These are phyloP conservation scores for Sporothrix inflata DNA, from an alignment of 2,329 filamentous ascomycete species.

Conservation along the genomic window DNA sequence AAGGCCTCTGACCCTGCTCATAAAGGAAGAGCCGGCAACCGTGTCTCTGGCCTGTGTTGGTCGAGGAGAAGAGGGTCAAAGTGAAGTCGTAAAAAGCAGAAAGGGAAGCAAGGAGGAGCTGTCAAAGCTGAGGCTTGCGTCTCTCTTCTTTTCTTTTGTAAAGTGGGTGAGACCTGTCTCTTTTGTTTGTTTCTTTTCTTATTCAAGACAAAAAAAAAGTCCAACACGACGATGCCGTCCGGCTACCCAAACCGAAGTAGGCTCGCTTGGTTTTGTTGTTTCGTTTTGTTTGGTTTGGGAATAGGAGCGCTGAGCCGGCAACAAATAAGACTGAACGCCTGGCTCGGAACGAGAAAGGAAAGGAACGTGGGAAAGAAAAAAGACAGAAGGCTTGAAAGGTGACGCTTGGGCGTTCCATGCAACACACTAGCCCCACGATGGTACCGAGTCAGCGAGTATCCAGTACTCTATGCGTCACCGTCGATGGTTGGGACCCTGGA, in stretches of 20 bases:
- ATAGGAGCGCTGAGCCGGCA: slow-evolving; percentile 2
- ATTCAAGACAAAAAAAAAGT: background rate
- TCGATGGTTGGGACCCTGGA: background rate
- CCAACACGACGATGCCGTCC: background rate
- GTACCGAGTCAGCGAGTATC: background rate
- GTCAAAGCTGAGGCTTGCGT: background rate
- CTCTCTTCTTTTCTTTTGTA: background rate
- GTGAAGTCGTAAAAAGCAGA: background rate
- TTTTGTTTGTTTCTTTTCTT: background rate
- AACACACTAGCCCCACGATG: slow-evolving; percentile 14
- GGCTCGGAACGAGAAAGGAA: background rate
- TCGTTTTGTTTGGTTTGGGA: background rate
- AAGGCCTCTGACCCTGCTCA: background rate
- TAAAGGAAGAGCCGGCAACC: background rate
- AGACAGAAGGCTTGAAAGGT: background rate
- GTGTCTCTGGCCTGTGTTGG: background rate
- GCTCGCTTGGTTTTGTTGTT: slow-evolving; percentile 5
- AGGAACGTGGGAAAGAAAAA: background rate
- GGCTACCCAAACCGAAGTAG: background rate
- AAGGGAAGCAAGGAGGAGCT: background rate
- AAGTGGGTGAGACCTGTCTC: slow-evolving; percentile 15
- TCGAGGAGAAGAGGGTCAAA: background rate
- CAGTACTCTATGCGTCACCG: background rate
- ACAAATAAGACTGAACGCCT: background rate
- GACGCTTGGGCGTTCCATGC: slow-evolving; percentile 14